A percentile compares a stretch with the other conserved stretches of the same genome.
These are phyloP conservation scores for Arthonia radiata DNA, from an alignment of 495 filamentous ascomycete genomes.

Conservation along the genomic window DNA sequence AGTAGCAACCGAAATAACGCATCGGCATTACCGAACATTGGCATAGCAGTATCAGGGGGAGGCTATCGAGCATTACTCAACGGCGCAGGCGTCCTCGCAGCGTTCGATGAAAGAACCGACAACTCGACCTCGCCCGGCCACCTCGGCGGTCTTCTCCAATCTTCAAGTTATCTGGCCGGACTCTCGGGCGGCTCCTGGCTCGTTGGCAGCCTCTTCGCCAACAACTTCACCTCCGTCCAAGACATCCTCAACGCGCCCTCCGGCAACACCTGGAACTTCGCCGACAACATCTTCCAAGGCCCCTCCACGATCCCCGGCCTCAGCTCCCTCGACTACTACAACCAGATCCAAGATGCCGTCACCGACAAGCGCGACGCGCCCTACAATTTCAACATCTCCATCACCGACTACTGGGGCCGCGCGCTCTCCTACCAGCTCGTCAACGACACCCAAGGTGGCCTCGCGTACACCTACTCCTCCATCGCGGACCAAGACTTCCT, in stretches of 20 bases:
- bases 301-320: constrained; percentile 26
- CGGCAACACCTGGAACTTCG: constrained; percentile 48
- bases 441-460: constrained; percentile 38
- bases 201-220: constrained; percentile 59
- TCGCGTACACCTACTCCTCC: constrained; percentile 61
- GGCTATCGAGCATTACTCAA: constrained; percentile 77
- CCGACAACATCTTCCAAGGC: constrained; percentile 50
- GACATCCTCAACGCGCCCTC: constrained; percentile 30
- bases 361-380: constrained; percentile 36
- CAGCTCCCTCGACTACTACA: constrained; percentile 36
- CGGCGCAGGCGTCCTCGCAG: constrained; percentile 67
- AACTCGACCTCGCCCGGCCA: constrained; percentile 41
- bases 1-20: constrained; percentile 26
- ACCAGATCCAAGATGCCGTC: constrained; percentile 34
- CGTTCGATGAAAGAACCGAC: constrained; percentile 53
- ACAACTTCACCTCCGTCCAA: constrained; percentile 66
- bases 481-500: constrained; percentile 48
- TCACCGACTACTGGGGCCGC: constrained; percentile 67
- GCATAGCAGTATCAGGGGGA: constrained; percentile 33
- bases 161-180: constrained; percentile 61
- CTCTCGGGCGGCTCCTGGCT: constrained; percentile 79
- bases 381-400: constrained; percentile 47
- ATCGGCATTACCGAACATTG: constrained; percentile 35
- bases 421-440: constrained; percentile 57
- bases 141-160: constrained; percentile 66